Evolutionary conservation across 106 monocot species (phyloP).

Genomic region (Apostasia ramifera): DNA sequence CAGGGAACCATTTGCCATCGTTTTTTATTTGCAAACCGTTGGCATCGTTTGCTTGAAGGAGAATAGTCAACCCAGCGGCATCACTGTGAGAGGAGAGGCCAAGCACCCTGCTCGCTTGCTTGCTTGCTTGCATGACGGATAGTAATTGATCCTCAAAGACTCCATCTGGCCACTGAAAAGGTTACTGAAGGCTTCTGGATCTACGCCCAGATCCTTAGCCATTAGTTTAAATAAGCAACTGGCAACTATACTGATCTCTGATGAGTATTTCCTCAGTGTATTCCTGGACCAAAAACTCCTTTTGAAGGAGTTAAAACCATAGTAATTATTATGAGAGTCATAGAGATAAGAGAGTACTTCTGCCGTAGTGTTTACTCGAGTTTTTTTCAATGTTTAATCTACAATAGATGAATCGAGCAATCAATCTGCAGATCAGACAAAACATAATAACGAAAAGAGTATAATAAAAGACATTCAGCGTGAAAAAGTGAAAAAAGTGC

Average conservation of each 20-base stretch:
- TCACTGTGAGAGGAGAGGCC: constrained; percentile 11
- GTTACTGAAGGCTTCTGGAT: background rate
- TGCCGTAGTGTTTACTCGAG: background rate
- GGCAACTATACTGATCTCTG: background rate
- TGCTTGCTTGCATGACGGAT: constrained; percentile 5
- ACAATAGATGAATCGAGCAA: background rate
- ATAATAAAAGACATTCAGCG: background rate
- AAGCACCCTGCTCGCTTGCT: constrained; percentile 9
- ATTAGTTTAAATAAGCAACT: background rate
- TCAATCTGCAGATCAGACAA: too few species aligned
- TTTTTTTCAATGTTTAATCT: background rate
- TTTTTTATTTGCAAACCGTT: constrained; percentile 14
- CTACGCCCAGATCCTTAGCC: constrained; percentile 1
- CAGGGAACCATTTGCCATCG: constrained; percentile 2
- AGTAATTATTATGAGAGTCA: background rate
- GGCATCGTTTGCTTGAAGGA: constrained; percentile 13
- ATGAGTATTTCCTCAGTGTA: background rate
- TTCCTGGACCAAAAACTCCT: background rate
- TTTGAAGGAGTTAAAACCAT: background rate
- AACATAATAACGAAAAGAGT: background rate
- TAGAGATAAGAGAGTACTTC: background rate
- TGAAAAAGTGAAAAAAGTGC: too few species aligned
- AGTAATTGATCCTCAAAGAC: constrained; percentile 10
- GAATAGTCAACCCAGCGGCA: constrained; percentile 1
- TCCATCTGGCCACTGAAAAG: background rate